Base-by-base conservation (phyloP, 331 rosid genomes). In the Rhamnella rubrinervis region DNA sequence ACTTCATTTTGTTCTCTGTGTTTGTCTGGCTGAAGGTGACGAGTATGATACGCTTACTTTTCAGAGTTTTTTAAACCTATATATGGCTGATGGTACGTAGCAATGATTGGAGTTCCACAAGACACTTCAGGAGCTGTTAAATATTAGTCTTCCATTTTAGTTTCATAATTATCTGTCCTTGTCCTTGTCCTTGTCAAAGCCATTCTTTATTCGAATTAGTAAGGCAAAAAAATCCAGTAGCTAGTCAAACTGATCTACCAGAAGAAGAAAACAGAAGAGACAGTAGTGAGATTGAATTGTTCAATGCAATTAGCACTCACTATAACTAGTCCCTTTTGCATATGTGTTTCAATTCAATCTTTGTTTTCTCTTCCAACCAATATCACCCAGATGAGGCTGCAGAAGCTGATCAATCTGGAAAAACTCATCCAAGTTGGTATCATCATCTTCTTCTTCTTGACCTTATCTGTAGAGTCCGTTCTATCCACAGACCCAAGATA, bases 301-400 rank as follows among this genome's bases (percentile, higher is more conserved):
- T 55, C 35, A 55, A 55, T 21, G 25, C 21, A 5, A n/a, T 11
- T n/a, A 20, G 19, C 26, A 9, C 21, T 11, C 31, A 4, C 35
- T 8, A n/a, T 20, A 20, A 25, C 25, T 55, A n/a, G 6, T n/a
- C 5, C 6, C 1, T n/a, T 8, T 55, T 12, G 15, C 40, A 19
- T 59, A 10, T 28, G 2, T 26, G 31, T 59, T 59, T 59, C 19
- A 14, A 14, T 13, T 19, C 20, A 13, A 46, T n/a, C 23, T 20
- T 6, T 3, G 37, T 46, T n/a, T 64, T 21, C 20, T 14, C 20
- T 62, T 23, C 56, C 49, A 64, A 11, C 40, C 11, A 64, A 18
- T 44, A 44, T 23, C 55, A 16, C 55, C 35, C 23, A 64, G 26
- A 64, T 44, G 68, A 64, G 68, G 56, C 23, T 23, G 68, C 56